A percentile compares a stretch with the other conserved stretches of the same genome.
These are phyloP conservation scores for Aureobasidium pullulans DNA, from an alignment of 2,329 filamentous ascomycete genomes.

Conservation along the genomic window DNA sequence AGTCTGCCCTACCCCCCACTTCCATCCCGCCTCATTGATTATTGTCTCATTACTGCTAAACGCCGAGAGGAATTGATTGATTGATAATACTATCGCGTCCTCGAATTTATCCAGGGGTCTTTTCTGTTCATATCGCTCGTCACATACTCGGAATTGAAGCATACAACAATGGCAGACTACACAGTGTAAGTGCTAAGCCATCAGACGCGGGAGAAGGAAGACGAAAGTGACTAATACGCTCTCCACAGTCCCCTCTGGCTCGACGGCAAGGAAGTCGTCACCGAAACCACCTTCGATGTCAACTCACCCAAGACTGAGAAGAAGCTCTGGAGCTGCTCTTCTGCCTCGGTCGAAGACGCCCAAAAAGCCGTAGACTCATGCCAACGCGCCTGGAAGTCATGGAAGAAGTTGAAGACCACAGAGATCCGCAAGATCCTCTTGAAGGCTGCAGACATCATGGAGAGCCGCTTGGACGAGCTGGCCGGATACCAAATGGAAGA, in stretches of 20 bases:
- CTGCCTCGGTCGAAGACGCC: conserved; percentile 50
- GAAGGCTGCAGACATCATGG: conserved; percentile 59
- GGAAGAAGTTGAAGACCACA: conserved; percentile 56
- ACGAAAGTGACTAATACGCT: neutral
- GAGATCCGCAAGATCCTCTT: conserved; percentile 63
- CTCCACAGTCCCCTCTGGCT: conserved; percentile 36
- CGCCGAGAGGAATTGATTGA: neutral
- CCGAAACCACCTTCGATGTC: conserved; percentile 48
- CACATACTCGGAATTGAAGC: neutral
- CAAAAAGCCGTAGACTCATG: conserved; percentile 53
- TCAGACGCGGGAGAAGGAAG: too few relatives aligned
- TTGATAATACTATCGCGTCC: neutral
- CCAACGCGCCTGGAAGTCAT: conserved; percentile 59
- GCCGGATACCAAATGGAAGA: conserved; percentile 52
- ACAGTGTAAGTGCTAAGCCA: neutral
- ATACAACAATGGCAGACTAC: conserved; percentile 11
- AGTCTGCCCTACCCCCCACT: neutral
- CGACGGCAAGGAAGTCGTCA: conserved; percentile 41
- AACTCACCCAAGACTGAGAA: conserved; percentile 48
- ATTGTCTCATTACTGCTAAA: neutral
- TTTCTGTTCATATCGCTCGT: neutral
- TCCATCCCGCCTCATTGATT: neutral
- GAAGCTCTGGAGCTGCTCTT: conserved; percentile 48
- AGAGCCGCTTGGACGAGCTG: conserved; percentile 53
- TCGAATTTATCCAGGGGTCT: neutral